Percentiles rank a stretch among this genome's conserved stretches.
Conservation (phyloP, 257 asterid species). For the Paulownia fortunei region DNA sequence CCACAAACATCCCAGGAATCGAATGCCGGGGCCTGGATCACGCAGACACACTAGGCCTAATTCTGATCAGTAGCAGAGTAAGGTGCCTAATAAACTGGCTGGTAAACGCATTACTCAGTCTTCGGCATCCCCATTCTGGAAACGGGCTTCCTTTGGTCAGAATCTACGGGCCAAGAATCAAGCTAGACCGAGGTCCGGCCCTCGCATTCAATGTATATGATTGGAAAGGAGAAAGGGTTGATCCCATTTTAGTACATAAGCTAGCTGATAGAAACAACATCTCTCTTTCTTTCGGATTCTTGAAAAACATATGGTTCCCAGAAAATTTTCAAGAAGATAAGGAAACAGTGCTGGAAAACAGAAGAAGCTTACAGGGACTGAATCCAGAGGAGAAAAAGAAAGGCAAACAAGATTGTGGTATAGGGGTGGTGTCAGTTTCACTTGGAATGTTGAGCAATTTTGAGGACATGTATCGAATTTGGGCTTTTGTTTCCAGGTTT, state of each 20-base stretch:
- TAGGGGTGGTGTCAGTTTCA: conserved; percentile 61
- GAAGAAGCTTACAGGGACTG: not conserved
- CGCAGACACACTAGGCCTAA: conserved; percentile 72
- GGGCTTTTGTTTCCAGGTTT: conserved; percentile 81
- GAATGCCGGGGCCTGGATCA: conserved; percentile 71
- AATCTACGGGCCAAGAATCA: conserved; percentile 71
- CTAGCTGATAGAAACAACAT: conserved; percentile 76
- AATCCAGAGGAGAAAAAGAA: conserved; percentile 3
- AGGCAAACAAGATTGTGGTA: conserved; percentile 37
- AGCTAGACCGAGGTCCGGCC: conserved; percentile 65
- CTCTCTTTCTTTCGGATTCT: conserved; percentile 56
- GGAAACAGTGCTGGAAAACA: conserved; percentile 35
- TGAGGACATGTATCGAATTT: conserved; percentile 71
- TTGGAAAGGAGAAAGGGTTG: conserved; percentile 81
- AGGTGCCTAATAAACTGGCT: conserved; percentile 70
- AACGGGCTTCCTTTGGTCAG: conserved; percentile 49
- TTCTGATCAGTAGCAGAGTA: conserved; percentile 62
- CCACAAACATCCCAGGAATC: conserved; percentile 13
- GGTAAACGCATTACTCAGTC: conserved; percentile 62
- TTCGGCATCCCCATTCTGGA: conserved; percentile 70
- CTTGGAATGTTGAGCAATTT: conserved; percentile 64
- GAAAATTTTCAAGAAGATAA: conserved; percentile 45
- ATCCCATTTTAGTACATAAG: conserved; percentile 74
- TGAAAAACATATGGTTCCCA: conserved; percentile 59
- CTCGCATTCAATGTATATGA: conserved; percentile 78